A percentile compares a stretch with the other conserved stretches of the same genome.
Evolutionary conservation across 805 yeast genomes (phyloP).

Genomic region (Ogataea thermomethanolica): DNA sequence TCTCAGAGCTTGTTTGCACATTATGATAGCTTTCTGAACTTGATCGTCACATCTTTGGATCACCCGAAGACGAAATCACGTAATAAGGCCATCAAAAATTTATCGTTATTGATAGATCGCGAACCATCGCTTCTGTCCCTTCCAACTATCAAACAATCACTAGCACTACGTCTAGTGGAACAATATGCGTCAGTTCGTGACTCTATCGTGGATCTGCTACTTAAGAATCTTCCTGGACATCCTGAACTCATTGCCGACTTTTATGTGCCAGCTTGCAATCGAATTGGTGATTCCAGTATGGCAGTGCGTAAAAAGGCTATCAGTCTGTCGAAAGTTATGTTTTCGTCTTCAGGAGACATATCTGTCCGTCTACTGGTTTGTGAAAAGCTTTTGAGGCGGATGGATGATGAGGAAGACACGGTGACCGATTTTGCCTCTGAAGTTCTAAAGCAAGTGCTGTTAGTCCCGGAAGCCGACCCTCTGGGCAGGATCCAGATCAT

Average conservation of each 20-base stretch:
- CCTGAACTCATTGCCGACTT: constrained; percentile 47
- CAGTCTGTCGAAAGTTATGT: constrained; percentile 48
- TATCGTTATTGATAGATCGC: constrained; percentile 51
- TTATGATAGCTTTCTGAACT: constrained; percentile 51
- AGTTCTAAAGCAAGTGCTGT: constrained; percentile 38
- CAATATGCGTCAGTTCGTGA: constrained; percentile 70
- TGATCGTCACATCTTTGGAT: constrained; percentile 46
- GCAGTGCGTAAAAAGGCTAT: constrained; percentile 63
- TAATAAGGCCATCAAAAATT: constrained; percentile 61
- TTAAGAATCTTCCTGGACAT: constrained; percentile 41
- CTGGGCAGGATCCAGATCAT: constrained; percentile 32
- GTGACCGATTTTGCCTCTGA: constrained; percentile 42
- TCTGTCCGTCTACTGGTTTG: constrained; percentile 40
- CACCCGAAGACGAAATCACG: constrained; percentile 50
- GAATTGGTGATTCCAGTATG: constrained; percentile 56
- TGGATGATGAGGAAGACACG: constrained; percentile 69
- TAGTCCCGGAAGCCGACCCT: constrained; percentile 15
- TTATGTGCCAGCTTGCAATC: constrained; percentile 45
- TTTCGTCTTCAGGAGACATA: constrained; percentile 32
- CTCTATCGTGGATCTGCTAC: constrained; percentile 67
- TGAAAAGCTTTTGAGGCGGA: constrained; percentile 48
- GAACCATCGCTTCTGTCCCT: constrained; percentile 50
- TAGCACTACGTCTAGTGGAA: constrained; percentile 52
- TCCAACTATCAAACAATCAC: constrained; percentile 48
- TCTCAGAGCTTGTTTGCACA: constrained; percentile 34